Evolutionary conservation across 2,329 filamentous ascomycete species (phyloP).

Genomic region (Trichoderma sp.): DNA sequence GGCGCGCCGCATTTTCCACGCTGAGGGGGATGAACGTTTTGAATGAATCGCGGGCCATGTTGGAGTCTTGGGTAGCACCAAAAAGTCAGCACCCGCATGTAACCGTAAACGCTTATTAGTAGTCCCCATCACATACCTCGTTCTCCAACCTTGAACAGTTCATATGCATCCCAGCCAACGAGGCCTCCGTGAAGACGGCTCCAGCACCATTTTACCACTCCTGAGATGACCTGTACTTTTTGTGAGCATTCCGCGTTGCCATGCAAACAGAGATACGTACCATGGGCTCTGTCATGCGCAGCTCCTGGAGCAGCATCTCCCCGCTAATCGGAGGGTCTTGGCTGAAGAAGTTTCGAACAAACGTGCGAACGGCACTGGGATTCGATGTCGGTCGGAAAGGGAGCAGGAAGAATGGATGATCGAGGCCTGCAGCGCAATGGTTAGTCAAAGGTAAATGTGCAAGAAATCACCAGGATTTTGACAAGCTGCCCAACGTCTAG

Average conservation of each 20-base stretch:
- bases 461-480: neutral
- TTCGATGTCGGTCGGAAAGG: constrained; percentile 94
- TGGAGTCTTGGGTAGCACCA: constrained; percentile 64
- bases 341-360: constrained; percentile 90
- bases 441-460: neutral
- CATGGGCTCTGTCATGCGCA: constrained; percentile 91
- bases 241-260: constrained; percentile 26
- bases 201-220: constrained; percentile 98
- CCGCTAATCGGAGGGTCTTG: constrained; percentile 63
- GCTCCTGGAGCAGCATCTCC: constrained; percentile 73
- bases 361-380: constrained; percentile 85
- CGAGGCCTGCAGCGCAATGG: constrained; percentile 59
- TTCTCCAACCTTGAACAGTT: constrained; percentile 92
- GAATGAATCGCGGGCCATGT: constrained; percentile 88
- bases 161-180: constrained; percentile 95
- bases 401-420: constrained; percentile 87
- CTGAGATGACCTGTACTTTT: constrained; percentile 72
- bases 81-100: neutral
- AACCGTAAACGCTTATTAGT: neutral
- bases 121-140: constrained; percentile 57
- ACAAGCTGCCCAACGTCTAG: neutral
- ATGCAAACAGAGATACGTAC: constrained; percentile 50
- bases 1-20: constrained; percentile 80
- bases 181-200: constrained; percentile 85
- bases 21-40: constrained; percentile 94